Evolutionary conservation across 75 land plant species (phyloP), one percentile per base, ranked within the genome.

Genomic region (Pinus tabuliformis): DNA sequence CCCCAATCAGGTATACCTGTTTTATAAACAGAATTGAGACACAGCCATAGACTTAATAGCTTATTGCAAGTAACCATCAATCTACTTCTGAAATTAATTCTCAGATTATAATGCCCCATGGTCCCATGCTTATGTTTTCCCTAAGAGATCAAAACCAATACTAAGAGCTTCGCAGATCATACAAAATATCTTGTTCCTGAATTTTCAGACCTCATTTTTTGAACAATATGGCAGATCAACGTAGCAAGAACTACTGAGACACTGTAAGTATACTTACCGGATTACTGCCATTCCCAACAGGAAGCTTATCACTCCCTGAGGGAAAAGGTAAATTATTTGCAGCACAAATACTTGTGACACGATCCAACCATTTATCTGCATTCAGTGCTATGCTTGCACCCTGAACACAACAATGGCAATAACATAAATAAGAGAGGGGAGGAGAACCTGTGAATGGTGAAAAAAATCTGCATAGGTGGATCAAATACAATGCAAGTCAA

Each of bases 241-340:
- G 52, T 11, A 77, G 58, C 33, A 42, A 30, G n/a, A 8, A 54
- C 37, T 26, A 15, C 58, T 42, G 62, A 62, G 61, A 62, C 22
- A 20, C 8, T 52, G n/a, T n/a, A 66, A 52, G 76, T 59, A 71
- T 63, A 81, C 91, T 97, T 78, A 95, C 99, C 61, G 99, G 99
- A 86, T 94, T 97, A 86, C 99, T 97, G 57, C 99, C 99, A 62
- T 83, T 89, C 74, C 99, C 98, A 86, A 93, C 87, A 75, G 99
- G 99, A 82, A 97, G 86, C 87, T 79, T 90, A 80, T 97, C 98
- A 75, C 91, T 89, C 62, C 84, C 91, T 26, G 75, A 73, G 24
- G 93, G 94, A 79, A 77, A 59, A 74, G 94, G 89, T 77, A 95
- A 75, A 61, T 78, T 58, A 74, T 91, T 88, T 24, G 65, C 74